Evolutionary conservation across 2,329 filamentous ascomycete species (phyloP).

Genomic region (Penicillium sp.): DNA sequence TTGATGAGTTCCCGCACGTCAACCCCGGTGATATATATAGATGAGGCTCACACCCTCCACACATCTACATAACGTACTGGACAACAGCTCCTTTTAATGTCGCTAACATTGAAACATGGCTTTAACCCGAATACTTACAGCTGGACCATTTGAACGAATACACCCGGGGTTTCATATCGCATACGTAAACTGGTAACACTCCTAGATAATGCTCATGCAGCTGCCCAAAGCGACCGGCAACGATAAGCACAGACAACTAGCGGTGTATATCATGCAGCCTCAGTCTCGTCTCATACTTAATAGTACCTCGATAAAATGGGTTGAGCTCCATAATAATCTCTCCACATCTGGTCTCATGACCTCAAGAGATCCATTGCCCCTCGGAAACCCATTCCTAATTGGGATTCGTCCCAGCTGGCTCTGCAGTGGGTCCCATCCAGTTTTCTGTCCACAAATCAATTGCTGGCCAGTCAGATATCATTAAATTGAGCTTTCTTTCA

Average conservation of each 20-base stretch:
- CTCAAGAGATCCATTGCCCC: neutral
- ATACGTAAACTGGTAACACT: too few relatives aligned
- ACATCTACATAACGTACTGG: too few relatives aligned
- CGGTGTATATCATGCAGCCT: neutral
- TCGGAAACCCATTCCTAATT: conserved; percentile 2
- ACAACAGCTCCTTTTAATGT: too few relatives aligned
- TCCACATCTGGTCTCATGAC: neutral
- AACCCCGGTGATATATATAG: neutral
- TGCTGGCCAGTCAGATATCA: neutral
- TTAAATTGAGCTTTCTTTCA: neutral
- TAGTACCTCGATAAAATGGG: neutral
- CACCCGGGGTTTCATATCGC: neutral
- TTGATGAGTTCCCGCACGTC: neutral
- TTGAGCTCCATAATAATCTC: neutral
- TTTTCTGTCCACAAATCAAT: neutral
- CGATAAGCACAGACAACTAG: neutral
- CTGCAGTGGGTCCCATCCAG: neutral
- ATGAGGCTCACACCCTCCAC: too few relatives aligned
- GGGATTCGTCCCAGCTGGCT: neutral
- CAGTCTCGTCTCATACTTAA: neutral
- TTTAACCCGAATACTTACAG: neutral
- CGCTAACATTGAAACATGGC: neutral
- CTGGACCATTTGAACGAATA: neutral
- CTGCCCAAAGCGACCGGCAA: too few relatives aligned
- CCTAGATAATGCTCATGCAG: too few relatives aligned